A percentile compares a stretch with the other conserved stretches of the same genome.
These are phyloP conservation scores for Phyllosticta capitalensis DNA, from an alignment of 2,329 filamentous ascomycete species.

Conservation along the genomic window DNA sequence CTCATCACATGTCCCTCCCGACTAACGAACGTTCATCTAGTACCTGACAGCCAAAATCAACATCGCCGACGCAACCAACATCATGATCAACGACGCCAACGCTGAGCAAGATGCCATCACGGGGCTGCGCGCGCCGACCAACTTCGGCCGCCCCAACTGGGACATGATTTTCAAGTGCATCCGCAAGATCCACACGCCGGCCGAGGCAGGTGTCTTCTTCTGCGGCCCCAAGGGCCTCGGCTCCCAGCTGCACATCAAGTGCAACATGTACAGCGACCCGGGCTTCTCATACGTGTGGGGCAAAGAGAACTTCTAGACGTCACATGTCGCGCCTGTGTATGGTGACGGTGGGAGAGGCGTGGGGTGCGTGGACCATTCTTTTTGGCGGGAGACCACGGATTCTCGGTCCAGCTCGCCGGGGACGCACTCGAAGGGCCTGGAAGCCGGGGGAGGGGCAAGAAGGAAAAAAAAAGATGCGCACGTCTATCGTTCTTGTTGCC, in stretches of 20 bases:
- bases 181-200: slow-evolving; percentile 52
- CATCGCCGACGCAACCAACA: slow-evolving; percentile 76
- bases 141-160: slow-evolving; percentile 82
- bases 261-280: slow-evolving; percentile 80
- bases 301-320: slow-evolving; percentile 56
- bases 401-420: no score
- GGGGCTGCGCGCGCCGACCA: slow-evolving; percentile 70
- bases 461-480: no score
- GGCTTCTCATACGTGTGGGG: slow-evolving; percentile 61
- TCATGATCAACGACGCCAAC: slow-evolving; percentile 86
- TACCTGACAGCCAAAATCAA: slow-evolving; percentile 84
- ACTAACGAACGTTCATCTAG: slow-evolving; percentile 18
- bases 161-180: slow-evolving; percentile 82
- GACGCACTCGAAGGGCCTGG: no score
- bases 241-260: slow-evolving; percentile 68
- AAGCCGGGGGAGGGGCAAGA: no score
- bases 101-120: slow-evolving; percentile 79
- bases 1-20: slow-evolving; percentile 2
- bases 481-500: no score
- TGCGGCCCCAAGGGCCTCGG: slow-evolving; percentile 75
- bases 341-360: background rate
- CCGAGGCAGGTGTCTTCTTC: slow-evolving; percentile 51
- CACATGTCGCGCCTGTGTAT: background rate
- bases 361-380: no score
- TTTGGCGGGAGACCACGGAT: no score